Conservation (phyloP, 2,329 filamentous ascomycete species). For the Aspergillus aculeatinus region DNA sequence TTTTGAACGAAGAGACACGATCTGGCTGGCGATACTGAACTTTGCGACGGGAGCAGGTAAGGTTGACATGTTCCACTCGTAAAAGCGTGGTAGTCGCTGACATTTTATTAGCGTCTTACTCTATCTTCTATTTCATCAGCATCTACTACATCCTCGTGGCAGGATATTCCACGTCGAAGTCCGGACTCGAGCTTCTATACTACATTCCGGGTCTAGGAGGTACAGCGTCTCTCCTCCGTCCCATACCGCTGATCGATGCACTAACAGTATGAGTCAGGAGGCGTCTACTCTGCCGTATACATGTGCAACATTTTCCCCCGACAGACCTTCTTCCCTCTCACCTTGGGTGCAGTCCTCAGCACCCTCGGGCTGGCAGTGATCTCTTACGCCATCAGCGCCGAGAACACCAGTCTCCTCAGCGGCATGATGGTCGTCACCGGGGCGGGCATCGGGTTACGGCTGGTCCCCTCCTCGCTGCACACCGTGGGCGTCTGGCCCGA, state of each 20-base stretch:
- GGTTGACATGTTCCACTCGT: conserved; percentile 12
- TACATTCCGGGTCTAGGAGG: conserved; percentile 64
- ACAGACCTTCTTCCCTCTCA: conserved; percentile 61
- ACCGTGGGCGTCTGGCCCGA: conserved; percentile 61
- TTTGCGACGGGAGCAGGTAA: conserved; percentile 57
- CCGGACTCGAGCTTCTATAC: conserved; percentile 60
- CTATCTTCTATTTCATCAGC: conserved; percentile 67
- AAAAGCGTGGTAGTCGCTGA: neutral
- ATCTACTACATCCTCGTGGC: conserved; percentile 67
- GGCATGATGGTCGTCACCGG: conserved; percentile 67
- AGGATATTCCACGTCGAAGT: conserved; percentile 50
- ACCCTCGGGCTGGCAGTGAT: conserved; percentile 60
- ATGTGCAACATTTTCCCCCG: conserved; percentile 61
- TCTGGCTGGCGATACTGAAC: conserved; percentile 62
- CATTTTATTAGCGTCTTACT: conserved; percentile 38
- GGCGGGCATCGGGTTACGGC: conserved; percentile 61
- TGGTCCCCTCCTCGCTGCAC: conserved; percentile 65
- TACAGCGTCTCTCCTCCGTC: conserved; percentile 27
- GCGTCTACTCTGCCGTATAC: conserved; percentile 59
- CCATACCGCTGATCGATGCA: neutral
- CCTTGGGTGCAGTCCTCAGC: conserved; percentile 58
- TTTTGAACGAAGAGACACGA: conserved; percentile 57
- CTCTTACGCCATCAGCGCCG: conserved; percentile 55
- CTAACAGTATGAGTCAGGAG: conserved; percentile 33
- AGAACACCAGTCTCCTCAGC: conserved; percentile 54